Percentiles rank a stretch among this genome's conserved stretches.
These are phyloP conservation scores for Pinus tabuliformis DNA, from an alignment of 75 land plant genomes.

Conservation along the genomic window DNA sequence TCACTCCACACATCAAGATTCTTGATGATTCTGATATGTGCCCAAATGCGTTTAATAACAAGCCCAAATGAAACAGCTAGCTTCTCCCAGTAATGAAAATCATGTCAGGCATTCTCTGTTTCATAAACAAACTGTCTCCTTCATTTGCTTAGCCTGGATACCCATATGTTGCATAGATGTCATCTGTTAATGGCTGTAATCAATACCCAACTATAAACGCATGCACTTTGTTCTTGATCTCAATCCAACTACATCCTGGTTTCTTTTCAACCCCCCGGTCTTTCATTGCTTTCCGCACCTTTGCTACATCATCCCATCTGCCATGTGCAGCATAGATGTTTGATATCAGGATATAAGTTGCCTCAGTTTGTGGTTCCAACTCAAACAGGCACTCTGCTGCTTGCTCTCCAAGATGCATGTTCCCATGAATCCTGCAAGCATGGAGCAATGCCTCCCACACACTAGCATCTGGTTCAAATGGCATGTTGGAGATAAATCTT, in stretches of 20 bases:
- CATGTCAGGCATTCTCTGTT: not conserved
- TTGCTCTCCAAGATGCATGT: not conserved
- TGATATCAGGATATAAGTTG: constrained; percentile 6
- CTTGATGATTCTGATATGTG: no score
- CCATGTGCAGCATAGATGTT: not conserved
- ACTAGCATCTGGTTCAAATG: not conserved
- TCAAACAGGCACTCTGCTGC: not conserved
- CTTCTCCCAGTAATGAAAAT: not conserved
- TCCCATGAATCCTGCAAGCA: not conserved
- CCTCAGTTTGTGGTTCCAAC: not conserved
- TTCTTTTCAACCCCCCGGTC: not conserved
- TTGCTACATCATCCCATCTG: constrained; percentile 3
- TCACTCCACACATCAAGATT: no score
- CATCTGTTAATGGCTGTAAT: not conserved
- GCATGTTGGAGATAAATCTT: not conserved
- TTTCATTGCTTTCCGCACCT: not conserved
- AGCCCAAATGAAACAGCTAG: no score
- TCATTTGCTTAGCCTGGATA: not conserved
- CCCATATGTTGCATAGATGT: not conserved
- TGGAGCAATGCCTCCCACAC: not conserved
- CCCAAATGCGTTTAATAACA: no score
- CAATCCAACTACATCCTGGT: not conserved
- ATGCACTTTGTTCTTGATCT: not conserved
- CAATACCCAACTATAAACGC: not conserved
- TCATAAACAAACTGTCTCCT: not conserved